Evolutionary conservation across 257 asterid species (phyloP), one percentile per base, ranked within the genome.

Genomic region (Fraxinus pennsylvanica): DNA sequence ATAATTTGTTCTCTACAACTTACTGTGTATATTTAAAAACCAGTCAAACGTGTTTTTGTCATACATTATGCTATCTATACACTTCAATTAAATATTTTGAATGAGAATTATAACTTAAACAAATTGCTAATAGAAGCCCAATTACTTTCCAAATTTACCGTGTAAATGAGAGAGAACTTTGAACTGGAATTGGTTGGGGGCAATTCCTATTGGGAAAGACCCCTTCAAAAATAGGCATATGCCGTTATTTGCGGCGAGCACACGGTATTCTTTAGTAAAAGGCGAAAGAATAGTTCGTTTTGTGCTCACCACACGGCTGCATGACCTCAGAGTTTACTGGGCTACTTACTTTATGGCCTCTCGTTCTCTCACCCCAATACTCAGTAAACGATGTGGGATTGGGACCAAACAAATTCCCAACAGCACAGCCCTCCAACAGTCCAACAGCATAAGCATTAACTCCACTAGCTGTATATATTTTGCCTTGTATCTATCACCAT

Each of bases 221-320:
- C 81, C 74, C 79, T 81, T 75, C 81, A 76, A 72, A 74, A 77
- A 81, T 6, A 10, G 17, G 72, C 63, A 71, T 81, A 76, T 63
- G 78, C 61, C 50, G 67, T 78, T 81, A 5, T 41, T 47, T 25
- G 74, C 79, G 33, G 61, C 52, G 76, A 50, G 27, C 79, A 81
- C 81, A 76, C 73, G 76, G 78, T 81, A 81, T 76, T 81, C 69
- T 63, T 81, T 81, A 81, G 84, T 81, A 72, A 77, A 81, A 81
- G 85, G 69, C 63, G 36, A 63, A 63, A 63, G 69, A 63, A 63
- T 63, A 63, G 69, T 63, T 63, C 69, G 69, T 36, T 63, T 12
- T 63, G 69, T 25, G 69, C 69, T 63, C 36, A 63, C 17, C 8
- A 35, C 69, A 27, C 69, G 69, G 35, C 36, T 63, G n/a, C 69